Evolutionary conservation across 78 protist species (phyloP).

Genomic region (Dictyostelium purpureum): DNA sequence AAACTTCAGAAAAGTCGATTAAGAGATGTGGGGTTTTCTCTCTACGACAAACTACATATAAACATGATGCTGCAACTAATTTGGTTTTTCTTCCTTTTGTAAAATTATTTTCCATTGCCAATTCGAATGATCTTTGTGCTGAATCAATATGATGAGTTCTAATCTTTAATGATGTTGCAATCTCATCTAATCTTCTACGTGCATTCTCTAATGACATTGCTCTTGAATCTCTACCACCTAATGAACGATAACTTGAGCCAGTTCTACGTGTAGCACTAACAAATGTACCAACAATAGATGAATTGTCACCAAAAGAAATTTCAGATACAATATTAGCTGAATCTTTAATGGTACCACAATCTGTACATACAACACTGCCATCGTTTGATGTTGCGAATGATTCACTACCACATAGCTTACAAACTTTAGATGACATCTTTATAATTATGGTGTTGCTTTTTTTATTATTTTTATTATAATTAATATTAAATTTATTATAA

Average conservation of each 20-base stretch:
- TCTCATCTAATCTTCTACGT: conserved; percentile 13
- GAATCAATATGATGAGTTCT: conserved; percentile 16
- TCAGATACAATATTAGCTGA: conserved; percentile 68
- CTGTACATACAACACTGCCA: conserved; percentile 23
- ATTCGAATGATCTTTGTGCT: conserved; percentile 32
- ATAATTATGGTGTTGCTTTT: no score
- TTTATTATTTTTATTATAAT: no score
- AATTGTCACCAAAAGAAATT: conserved; percentile 18
- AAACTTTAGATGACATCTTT: not conserved
- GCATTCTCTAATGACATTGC: conserved; percentile 45
- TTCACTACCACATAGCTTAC: conserved; percentile 9
- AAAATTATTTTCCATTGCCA: conserved; percentile 64
- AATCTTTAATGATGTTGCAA: conserved; percentile 2
- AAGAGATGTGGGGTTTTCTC: conserved; percentile 89
- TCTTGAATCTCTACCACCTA: conserved; percentile 59
- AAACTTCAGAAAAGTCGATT: conserved; percentile 92
- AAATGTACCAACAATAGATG: conserved; percentile 51
- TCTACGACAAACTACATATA: conserved; percentile 92
- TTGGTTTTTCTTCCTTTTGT: conserved; percentile 59
- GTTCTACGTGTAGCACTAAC: conserved; percentile 1
- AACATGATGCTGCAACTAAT: conserved; percentile 91
- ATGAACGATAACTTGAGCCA: not conserved
- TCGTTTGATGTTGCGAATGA: not conserved
- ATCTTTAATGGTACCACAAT: conserved; percentile 33
- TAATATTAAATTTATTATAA: no score